Evolutionary conservation across 1,284 basidiomycete species (phyloP).

Genomic region (Megacollybia platyphylla): DNA sequence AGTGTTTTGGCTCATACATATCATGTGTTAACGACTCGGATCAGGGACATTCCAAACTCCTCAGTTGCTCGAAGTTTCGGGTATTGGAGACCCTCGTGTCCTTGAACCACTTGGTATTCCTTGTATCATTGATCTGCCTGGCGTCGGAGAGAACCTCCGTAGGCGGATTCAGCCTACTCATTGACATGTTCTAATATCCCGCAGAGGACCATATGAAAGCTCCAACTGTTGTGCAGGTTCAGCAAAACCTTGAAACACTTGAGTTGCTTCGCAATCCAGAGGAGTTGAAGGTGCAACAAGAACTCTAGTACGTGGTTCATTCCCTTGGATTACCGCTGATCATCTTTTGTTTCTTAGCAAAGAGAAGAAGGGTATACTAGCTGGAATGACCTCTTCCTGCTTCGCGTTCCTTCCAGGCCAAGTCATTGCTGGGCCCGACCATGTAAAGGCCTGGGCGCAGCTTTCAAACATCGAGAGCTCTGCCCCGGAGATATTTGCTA

Average conservation of each 20-base stretch:
- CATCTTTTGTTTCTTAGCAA: neutral
- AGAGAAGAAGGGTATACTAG: slow-evolving; percentile 1
- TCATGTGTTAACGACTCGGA: neutral
- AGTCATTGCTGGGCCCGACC: neutral
- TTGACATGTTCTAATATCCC: neutral
- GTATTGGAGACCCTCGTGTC: slow-evolving; percentile 4
- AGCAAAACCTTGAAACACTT: slow-evolving; percentile 2
- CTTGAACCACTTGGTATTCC: slow-evolving; percentile 3
- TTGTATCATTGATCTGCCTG: slow-evolving; percentile 3
- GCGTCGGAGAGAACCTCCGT: slow-evolving; percentile 7
- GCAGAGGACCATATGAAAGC: slow-evolving; percentile 3
- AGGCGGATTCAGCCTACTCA: neutral
- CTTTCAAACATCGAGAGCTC: neutral
- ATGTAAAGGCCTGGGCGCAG: neutral
- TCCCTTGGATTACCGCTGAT: neutral
- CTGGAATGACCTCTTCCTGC: slow-evolving; percentile 3
- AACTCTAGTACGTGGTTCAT: slow-evolving; percentile 1
- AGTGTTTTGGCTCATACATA: neutral
- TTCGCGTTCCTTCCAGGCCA: neutral
- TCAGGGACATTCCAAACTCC: slow-evolving; percentile 5
- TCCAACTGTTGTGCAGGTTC: slow-evolving; percentile 1
- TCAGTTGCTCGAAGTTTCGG: slow-evolving; percentile 5
- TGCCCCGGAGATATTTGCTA: neutral
- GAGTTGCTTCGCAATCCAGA: slow-evolving; percentile 2
- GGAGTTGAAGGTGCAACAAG: neutral